Base-by-base conservation (phyloP, 2,329 filamentous ascomycete genomes). In the Monilinia laxa region DNA sequence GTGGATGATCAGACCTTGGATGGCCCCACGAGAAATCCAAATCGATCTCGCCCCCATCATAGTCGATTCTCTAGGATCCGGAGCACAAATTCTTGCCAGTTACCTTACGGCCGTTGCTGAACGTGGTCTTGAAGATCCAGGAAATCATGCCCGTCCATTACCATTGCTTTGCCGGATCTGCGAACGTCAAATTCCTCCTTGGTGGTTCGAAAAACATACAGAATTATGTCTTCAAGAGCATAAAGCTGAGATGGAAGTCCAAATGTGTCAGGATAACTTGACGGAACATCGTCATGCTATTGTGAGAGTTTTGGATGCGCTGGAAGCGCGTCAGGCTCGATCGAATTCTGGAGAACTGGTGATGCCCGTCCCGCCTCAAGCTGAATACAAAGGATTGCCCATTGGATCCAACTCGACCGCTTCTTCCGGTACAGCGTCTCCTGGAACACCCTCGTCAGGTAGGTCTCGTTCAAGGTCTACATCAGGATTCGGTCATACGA, bases 191-290 rank as follows among this genome's bases (percentile, higher is more conserved):
- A 98, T 99, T 68, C 92, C 92, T 5, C 93, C 94, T 0, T 99
- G 95, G 95, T 99, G 95, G 96, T 99, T 99, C 73, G 95, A 99
- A 79, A 99, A 98, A 78, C 95, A 99, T 77, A 97, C 94, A 2
- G 96, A 99, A 74, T 81, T 98, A 25, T 99, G 95, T 75, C 82
- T 97, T 65, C 93, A 98, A 76, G 95, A 99, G 77, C 95, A 99
- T 76, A 89, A 91, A 62, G 94, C 95, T 0, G 95, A 99, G 77
- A 96, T 97, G 91, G 94, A 98, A 73, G 93, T 99, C 4, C 94
- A 99, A 76, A 90, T 98, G 83, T 88, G 93, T 7, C 95, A 99
- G 75, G 95, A 99, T 76, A 92, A 87, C 69, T 81, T 99, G 59
- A 90, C 89, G 9, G 95, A 99, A 75, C 95, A 99, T 78, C 90